Evolutionary conservation across 495 filamentous ascomycete genomes (phyloP).

Genomic region (Penicillium cosmopolitanum): DNA sequence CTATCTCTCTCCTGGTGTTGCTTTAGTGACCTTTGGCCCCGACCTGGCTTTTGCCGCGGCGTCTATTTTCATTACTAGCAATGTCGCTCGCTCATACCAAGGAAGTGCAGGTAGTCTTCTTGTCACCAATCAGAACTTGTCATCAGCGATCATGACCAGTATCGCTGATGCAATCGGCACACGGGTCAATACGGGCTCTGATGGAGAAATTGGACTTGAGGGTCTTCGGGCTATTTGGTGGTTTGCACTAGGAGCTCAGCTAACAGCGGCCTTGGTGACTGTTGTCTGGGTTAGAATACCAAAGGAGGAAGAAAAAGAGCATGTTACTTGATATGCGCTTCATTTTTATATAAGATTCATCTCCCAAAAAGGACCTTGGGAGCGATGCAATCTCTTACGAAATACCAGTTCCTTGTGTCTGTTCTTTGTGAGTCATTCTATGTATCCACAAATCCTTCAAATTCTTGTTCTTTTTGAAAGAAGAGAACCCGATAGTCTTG

Average conservation of each 20-base stretch:
- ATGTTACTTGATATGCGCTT: constrained; percentile 32
- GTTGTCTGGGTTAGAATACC: constrained; percentile 47
- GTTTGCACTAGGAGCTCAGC: constrained; percentile 44
- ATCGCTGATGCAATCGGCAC: constrained; percentile 50
- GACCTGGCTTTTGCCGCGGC: constrained; percentile 37
- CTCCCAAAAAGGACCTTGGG: no score
- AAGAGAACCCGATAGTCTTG: no score
- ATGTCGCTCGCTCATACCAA: constrained; percentile 34
- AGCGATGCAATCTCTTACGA: no score
- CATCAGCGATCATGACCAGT: constrained; percentile 47
- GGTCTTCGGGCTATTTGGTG: constrained; percentile 51
- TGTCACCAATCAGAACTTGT: constrained; percentile 34
- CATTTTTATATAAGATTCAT: no score
- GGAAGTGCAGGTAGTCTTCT: constrained; percentile 33
- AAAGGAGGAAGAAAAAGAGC: constrained; percentile 54
- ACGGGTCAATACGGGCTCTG: constrained; percentile 34
- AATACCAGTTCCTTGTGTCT: no score
- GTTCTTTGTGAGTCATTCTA: no score
- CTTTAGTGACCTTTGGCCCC: constrained; percentile 35
- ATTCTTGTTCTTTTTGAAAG: no score
- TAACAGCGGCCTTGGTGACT: constrained; percentile 43
- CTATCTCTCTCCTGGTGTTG: constrained; percentile 33
- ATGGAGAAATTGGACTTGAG: constrained; percentile 42
- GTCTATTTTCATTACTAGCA: constrained; percentile 37
- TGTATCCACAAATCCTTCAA: no score